phyloP scores from a whole-genome alignment of 345 rosid species.

The Hibiscus trionum region DNA sequence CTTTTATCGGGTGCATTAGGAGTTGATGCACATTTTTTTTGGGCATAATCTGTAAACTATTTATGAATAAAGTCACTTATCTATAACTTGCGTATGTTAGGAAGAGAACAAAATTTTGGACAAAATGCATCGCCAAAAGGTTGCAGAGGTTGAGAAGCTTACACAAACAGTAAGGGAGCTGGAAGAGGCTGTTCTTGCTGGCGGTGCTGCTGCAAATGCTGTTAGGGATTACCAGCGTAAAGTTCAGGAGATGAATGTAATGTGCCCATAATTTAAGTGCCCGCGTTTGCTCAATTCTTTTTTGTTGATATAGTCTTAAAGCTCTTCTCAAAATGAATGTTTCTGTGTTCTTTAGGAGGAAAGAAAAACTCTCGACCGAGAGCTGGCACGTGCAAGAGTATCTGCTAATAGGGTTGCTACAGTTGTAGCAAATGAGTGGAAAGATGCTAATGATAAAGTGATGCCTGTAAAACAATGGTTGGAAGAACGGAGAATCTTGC shows the following conservation, averaged over 20 bases:
- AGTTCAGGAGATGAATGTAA: constrained; percentile 99
- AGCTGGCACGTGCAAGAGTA: constrained; percentile 96
- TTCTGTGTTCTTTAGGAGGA: constrained; percentile 58
- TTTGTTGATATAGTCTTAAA: not conserved
- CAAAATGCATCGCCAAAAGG: constrained; percentile 95
- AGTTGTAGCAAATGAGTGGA: constrained; percentile 98
- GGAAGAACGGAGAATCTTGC: constrained; percentile 89
- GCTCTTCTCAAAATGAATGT: constrained; percentile 5
- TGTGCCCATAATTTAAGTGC: constrained; percentile 9
- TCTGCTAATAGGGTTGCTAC: constrained; percentile 94
- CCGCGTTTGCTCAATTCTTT: not conserved
- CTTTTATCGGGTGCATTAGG: not conserved
- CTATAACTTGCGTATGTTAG: constrained; percentile 29
- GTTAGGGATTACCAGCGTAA: constrained; percentile 96
- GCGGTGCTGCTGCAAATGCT: constrained; percentile 98
- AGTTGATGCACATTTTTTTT: not conserved
- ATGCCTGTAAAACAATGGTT: constrained; percentile 99
- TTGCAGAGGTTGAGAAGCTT: constrained; percentile 98
- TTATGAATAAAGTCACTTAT: not conserved
- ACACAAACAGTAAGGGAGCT: constrained; percentile 92
- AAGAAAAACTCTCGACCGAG: constrained; percentile 86
- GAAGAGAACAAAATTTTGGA: constrained; percentile 95
- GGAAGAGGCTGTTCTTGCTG: constrained; percentile 99
- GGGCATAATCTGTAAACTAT: not conserved
- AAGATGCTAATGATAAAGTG: constrained; percentile 91